Percentiles rank a stretch among this genome's conserved stretches.
phyloP scores from a whole-genome alignment of 768 basidiomycete genomes.

The Amanita rubescens region DNA sequence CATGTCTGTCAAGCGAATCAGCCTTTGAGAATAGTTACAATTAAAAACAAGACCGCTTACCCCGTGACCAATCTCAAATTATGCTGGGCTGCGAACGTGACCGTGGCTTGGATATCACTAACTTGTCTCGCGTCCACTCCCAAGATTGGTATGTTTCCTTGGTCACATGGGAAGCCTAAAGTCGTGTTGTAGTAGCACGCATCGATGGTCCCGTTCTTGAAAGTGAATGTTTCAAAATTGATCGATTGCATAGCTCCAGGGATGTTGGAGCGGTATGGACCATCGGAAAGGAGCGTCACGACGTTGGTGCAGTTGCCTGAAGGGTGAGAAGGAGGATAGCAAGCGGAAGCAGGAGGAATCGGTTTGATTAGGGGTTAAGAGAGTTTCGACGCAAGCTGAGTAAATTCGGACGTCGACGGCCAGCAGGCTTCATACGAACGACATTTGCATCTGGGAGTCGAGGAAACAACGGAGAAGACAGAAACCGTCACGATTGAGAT shows the following conservation, averaged over 20 bases:
- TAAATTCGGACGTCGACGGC: constrained; percentile 28
- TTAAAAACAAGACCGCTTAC: constrained; percentile 6
- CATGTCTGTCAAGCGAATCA: constrained; percentile 25
- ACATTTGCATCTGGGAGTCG: constrained; percentile 24
- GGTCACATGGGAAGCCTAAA: constrained; percentile 30
- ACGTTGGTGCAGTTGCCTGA: constrained; percentile 33
- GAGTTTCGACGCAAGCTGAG: constrained; percentile 24
- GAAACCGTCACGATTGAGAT: neutral
- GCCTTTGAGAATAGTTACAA: neutral
- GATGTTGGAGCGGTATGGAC: constrained; percentile 32
- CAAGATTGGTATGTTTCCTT: too few relatives aligned
- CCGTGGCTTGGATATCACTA: constrained; percentile 28
- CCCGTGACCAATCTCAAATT: constrained; percentile 30
- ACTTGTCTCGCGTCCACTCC: too few relatives aligned
- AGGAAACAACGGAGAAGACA: neutral
- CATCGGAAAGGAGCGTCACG: constrained; percentile 19
- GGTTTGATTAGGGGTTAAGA: constrained; percentile 39
- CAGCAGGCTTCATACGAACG: constrained; percentile 35
- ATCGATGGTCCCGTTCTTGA: constrained; percentile 39
- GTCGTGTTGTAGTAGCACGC: too few relatives aligned
- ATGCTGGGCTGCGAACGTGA: constrained; percentile 10
- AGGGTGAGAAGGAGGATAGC: too few relatives aligned
- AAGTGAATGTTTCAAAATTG: constrained; percentile 25
- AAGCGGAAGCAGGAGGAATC: too few relatives aligned
- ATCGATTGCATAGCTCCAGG: constrained; percentile 31